phyloP scores from a whole-genome alignment of 202 grass and related monocot genomes.

The Eragrostis tef region DNA sequence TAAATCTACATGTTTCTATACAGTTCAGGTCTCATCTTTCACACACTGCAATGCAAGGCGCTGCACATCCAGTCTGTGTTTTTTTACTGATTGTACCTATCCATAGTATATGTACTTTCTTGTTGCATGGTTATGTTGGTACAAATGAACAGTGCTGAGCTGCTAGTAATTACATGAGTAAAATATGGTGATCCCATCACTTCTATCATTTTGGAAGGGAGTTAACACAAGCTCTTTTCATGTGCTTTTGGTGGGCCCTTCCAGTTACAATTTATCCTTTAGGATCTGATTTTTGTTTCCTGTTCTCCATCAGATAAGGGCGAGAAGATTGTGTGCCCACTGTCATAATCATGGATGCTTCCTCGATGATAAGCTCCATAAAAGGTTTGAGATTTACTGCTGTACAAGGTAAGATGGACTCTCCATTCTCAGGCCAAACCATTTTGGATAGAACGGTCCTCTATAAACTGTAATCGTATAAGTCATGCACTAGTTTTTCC shows the following conservation, averaged over 20 bases:
- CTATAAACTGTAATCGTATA: background rate
- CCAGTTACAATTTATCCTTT: background rate
- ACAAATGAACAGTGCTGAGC: background rate
- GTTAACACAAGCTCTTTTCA: background rate
- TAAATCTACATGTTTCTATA: slow-evolving; percentile 3
- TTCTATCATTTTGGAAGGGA: background rate
- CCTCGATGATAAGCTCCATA: background rate
- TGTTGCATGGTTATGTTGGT: background rate
- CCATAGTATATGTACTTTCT: background rate
- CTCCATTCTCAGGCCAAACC: slow-evolving; percentile 22
- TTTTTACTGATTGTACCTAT: background rate
- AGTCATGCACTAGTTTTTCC: background rate
- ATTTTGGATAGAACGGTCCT: background rate
- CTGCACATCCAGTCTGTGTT: background rate
- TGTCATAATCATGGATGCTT: slow-evolving; percentile 23
- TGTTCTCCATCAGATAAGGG: slow-evolving; percentile 29
- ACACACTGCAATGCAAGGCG: background rate
- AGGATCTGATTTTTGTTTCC: background rate
- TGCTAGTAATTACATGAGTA: background rate
- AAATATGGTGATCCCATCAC: background rate
- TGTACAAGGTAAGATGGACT: background rate
- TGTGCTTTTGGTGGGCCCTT: background rate
- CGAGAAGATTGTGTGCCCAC: slow-evolving; percentile 31
- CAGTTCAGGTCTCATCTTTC: background rate
- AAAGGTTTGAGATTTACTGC: background rate